Base-by-base conservation (phyloP, 1,284 basidiomycete species). In the Moesziomyces parantarcticus region DNA sequence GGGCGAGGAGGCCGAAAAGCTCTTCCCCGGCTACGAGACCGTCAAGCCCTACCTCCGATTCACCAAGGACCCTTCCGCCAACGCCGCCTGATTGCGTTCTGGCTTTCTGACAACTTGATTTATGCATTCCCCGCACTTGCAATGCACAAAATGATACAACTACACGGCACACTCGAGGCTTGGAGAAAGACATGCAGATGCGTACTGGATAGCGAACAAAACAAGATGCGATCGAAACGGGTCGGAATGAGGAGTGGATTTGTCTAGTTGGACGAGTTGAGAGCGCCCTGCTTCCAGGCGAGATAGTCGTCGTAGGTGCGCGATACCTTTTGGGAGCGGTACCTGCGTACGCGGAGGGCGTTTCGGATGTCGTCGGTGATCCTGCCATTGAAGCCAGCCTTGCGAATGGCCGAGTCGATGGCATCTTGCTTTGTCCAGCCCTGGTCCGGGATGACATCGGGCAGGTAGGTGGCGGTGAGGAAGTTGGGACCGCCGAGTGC, bases 391-490 rank as follows among this genome's bases (percentile, higher is more conserved):
- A 66, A 97, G 4, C 93, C 94, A 6, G 94, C 93, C 85, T 99
- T 99, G 62, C 89, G 89, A 69, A 98, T 94, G 16, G 94, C 93
- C 76, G 90, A 93, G 76, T 95, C 90, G 44, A 99, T 86, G 2
- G 96, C 91, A 82, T 97, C 92, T 53, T 90, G 86, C 87, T 92
- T 92, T 61, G 90, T 89, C 96, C 96, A 99, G 3, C 92, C 94
- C 85, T 98, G 96, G 50, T 93, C 93, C 0, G 90, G 88, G 42
- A 92, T 91, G 53, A 99, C 91, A 65, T 98, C 91, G 3, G 96
- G 96, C n/a, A 99, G 88, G 84, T 97, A 99, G 1, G 93, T 96
- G 3, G 95, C 95, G 4, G 89, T 89, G 73, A 97, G 90, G 3
- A 60, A 88, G 88, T 78, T 85, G 34, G 56, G 63, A 9, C 45